phyloP scores from a whole-genome alignment of 305 asterid species.

The Coffea humblotiana region DNA sequence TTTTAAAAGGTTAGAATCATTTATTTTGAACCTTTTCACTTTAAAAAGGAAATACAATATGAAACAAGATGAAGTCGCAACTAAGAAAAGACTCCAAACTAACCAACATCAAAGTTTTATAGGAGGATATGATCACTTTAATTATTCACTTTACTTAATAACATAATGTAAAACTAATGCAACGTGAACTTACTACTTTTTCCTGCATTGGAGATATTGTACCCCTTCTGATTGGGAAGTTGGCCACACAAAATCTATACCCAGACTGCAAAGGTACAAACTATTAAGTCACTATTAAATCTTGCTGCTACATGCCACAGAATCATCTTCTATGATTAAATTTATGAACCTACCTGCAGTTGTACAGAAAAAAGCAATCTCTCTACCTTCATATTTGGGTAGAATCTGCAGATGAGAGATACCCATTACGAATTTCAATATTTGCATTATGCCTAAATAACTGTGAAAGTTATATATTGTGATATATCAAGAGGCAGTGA shows the following conservation, averaged over 20 bases:
- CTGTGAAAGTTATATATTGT: neutral
- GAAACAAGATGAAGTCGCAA: neutral
- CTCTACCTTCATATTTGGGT: constrained; percentile 12
- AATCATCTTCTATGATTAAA: neutral
- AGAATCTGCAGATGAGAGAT: constrained; percentile 16
- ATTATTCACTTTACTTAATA: too few species aligned
- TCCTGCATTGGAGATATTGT: constrained; percentile 6
- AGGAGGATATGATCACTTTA: neutral
- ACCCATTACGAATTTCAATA: neutral
- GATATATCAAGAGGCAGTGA: neutral
- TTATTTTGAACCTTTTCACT: neutral
- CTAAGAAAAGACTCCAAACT: neutral
- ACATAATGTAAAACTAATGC: neutral
- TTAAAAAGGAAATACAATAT: neutral
- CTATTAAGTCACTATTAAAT: neutral
- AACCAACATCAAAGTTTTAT: neutral
- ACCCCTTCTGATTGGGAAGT: constrained; percentile 9
- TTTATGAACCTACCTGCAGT: constrained; percentile 15
- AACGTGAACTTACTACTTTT: constrained; percentile 17
- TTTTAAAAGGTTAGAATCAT: too few species aligned
- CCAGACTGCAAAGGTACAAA: constrained; percentile 22
- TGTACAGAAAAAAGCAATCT: constrained; percentile 11
- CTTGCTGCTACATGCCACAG: neutral
- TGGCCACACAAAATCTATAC: constrained; percentile 1
- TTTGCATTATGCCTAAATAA: neutral